These are phyloP conservation scores for Borovskyia barvae DNA, from an alignment of 208 protist genomes.

Conservation along the genomic window DNA sequence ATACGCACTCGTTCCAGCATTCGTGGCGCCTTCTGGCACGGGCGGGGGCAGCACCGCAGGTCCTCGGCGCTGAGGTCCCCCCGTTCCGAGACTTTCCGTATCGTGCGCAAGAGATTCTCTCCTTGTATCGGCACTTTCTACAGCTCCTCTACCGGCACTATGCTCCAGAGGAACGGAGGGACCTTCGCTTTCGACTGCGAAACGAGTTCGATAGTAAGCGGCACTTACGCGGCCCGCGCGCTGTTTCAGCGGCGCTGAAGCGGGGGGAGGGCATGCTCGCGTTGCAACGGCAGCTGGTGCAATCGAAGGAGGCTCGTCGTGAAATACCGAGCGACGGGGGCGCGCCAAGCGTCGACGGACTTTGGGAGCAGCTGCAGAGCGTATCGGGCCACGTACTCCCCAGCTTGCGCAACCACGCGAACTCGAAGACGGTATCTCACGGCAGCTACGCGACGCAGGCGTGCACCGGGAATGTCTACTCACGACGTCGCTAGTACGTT, in stretches of 20 bases:
- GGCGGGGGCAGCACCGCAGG: slow-evolving; percentile 30
- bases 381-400: slow-evolving; percentile 70
- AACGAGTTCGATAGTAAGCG: slow-evolving; percentile 75
- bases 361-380: slow-evolving; percentile 75
- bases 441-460: slow-evolving; percentile 47
- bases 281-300: slow-evolving; percentile 58
- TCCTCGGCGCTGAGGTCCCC: slow-evolving; percentile 70
- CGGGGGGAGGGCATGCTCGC: slow-evolving; percentile 69
- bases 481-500: slow-evolving; percentile 29
- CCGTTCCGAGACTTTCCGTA: slow-evolving; percentile 76
- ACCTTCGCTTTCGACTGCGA: slow-evolving; percentile 74
- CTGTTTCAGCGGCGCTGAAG: slow-evolving; percentile 62
- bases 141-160: slow-evolving; percentile 77
- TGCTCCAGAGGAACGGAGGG: slow-evolving; percentile 57
- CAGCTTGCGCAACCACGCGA: slow-evolving; percentile 54
- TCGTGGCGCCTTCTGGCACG: slow-evolving; percentile 2
- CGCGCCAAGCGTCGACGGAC: slow-evolving; percentile 62
- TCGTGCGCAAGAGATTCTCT: slow-evolving; percentile 55
- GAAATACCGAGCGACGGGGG: slow-evolving; percentile 40
- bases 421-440: slow-evolving; percentile 32
- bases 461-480: slow-evolving; percentile 48
- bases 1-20: too few relatives aligned
- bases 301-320: slow-evolving; percentile 35
- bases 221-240: slow-evolving; percentile 57
- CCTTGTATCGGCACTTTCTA: slow-evolving; percentile 77